Conservation (phyloP, 352 stramenopile species). For the Phytophthora citricola region DNA sequence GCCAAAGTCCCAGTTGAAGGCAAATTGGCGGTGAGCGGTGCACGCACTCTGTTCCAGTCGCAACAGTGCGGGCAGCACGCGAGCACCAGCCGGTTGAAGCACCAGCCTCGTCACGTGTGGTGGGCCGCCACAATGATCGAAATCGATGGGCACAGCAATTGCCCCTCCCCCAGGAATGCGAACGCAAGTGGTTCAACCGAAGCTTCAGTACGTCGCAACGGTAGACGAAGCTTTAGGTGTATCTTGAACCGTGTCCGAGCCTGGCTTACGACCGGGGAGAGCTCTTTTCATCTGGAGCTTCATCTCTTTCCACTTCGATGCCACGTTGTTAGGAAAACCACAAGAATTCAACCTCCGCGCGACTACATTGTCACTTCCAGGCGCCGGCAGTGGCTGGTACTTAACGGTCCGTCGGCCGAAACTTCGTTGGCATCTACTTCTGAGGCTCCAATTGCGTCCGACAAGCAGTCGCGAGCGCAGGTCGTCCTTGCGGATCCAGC, state of each 20-base stretch:
- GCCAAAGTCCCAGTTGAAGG: not conserved
- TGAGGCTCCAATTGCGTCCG: constrained; percentile 4
- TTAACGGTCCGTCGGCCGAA: constrained; percentile 3
- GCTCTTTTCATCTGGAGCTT: constrained; percentile 3
- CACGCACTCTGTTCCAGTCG: constrained; percentile 13
- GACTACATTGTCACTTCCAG: not conserved
- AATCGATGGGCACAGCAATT: no score
- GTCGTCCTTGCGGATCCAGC: constrained; percentile 29
- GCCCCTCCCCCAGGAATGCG: no score
- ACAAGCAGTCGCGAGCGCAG: constrained; percentile 24
- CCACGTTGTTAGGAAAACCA: not conserved
- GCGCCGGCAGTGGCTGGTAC: not conserved
- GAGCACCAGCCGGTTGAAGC: constrained; percentile 15
- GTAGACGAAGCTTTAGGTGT: constrained; percentile 5
- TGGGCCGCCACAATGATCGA: not conserved
- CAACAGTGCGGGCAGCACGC: constrained; percentile 21
- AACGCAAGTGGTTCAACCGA: no score
- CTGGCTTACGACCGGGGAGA: not conserved
- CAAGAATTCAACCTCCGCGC: not conserved
- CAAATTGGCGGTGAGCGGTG: constrained; percentile 4
- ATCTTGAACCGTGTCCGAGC: constrained; percentile 4
- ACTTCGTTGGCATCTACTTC: constrained; percentile 14
- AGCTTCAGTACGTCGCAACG: constrained; percentile 2
- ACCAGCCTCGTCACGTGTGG: constrained; percentile 4
- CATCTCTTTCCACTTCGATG: constrained; percentile 12